A percentile compares a stretch with the other conserved stretches of the same genome.
Evolutionary conservation across 306 rosid species (phyloP).

Genomic region (Ormosia emarginata): DNA sequence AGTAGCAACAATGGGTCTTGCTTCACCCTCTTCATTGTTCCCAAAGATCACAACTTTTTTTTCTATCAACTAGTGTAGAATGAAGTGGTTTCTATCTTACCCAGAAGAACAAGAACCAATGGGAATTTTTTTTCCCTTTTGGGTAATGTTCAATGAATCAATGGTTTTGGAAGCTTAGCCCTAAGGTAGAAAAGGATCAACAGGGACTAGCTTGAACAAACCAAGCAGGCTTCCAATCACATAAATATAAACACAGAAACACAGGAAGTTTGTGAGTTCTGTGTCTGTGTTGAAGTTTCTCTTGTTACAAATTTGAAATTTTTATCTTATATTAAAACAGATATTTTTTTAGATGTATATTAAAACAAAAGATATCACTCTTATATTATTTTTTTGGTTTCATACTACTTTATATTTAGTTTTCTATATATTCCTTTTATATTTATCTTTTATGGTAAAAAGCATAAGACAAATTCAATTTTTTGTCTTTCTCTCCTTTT

Average conservation of each 20-base stretch:
- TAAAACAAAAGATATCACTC: too few species aligned
- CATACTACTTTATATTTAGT: too few species aligned
- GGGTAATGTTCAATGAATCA: background rate
- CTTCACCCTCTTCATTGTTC: constrained; percentile 59
- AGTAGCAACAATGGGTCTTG: constrained; percentile 33
- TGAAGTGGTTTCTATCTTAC: background rate
- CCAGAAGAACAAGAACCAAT: background rate
- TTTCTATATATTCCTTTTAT: too few species aligned
- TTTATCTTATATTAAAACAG: too few species aligned
- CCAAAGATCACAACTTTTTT: background rate
- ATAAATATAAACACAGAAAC: background rate
- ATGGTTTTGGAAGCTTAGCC: background rate
- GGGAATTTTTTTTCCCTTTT: background rate
- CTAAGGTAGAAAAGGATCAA: background rate
- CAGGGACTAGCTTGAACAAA: background rate
- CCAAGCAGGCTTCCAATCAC: background rate
- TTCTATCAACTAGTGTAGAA: background rate
- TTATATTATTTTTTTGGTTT: too few species aligned
- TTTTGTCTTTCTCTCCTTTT: too few species aligned
- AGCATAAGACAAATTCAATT: background rate
- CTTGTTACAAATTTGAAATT: background rate
- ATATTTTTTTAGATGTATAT: too few species aligned
- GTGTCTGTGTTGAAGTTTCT: background rate
- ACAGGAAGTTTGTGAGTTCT: background rate
- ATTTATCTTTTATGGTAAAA: too few species aligned